Percentiles rank a stretch among this genome's conserved stretches.
Evolutionary conservation across 441 rosid genomes (phyloP).

Genomic region (Aleurites moluccanus): DNA sequence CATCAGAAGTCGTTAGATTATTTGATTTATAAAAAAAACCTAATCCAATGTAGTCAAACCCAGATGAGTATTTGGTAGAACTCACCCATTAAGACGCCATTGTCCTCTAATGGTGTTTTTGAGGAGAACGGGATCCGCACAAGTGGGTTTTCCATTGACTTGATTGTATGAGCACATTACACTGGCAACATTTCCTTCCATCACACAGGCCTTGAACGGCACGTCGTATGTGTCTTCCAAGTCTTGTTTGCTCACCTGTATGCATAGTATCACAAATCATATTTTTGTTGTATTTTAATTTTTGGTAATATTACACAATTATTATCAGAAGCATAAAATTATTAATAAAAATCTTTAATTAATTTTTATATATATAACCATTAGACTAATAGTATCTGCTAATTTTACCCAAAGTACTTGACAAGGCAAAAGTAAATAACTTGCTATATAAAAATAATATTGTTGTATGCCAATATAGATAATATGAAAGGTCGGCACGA

Average conservation of each 20-base stretch:
- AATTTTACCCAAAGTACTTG: no score
- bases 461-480: no score
- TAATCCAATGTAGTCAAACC: neutral
- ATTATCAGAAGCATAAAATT: no score
- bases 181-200: constrained; percentile 84
- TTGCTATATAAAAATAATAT: no score
- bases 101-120: constrained; percentile 61
- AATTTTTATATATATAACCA: no score
- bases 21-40: neutral
- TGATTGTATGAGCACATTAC: constrained; percentile 98
- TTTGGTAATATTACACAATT: no score
- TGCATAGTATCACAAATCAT: neutral
- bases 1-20: neutral
- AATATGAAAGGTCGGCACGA: no score
- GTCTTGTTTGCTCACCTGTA: constrained; percentile 87
- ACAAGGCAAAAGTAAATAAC: no score
- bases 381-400: no score
- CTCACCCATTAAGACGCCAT: constrained; percentile 86
- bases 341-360: no score
- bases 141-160: constrained; percentile 91
- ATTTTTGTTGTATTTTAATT: no score
- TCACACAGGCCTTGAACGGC: constrained; percentile 77
- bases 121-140: constrained; percentile 82
- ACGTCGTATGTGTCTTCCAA: constrained; percentile 80
- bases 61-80: neutral